Evolutionary conservation across 2,329 filamentous ascomycete species (phyloP), one percentile per base, ranked within the genome.

Genomic region (Neoscytalidium dimidiatum): DNA sequence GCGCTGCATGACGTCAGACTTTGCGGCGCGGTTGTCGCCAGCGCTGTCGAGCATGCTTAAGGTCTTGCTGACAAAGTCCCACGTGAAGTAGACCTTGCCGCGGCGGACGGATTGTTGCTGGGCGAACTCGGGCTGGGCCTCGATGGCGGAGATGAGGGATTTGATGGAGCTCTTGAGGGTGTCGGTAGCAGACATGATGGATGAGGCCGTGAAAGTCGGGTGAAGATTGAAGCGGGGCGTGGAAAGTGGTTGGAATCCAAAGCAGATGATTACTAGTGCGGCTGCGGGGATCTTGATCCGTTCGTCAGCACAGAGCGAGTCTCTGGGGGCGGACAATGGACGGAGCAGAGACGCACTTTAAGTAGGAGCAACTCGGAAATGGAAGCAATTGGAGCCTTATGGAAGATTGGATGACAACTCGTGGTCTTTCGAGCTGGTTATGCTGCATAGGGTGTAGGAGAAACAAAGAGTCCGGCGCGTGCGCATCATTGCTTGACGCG

Each of bases 1-100:
- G 44, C 58, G 58, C 58, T 62, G 58, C 58, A 62, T 62, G 58
- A 62, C 46, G 29, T 62, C 58, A 8, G 58, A 41, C 44, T 62
- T 62, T 19, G 28, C 13, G 29, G 49, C 58, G 29, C 8, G 5
- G n/a, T 51, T 51, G 44, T 51, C 31, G 46, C 9, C 31, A 17
- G 58, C 21, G 44, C 31, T 49, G 13, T 51, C 21, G 31, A 62
- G 58, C 58, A 62, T 49, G 58, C 58, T 43, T 14, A 41, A 13
- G 8, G 58, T 62, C 29, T 51, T 62, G 58, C 21, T 38, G 44
- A 51, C 44, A 28, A 62, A 62, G 58, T 62, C 58, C 58, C 58
- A 62, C 58, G 51, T 62, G 46, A 62, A 62, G 29, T 49, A 62
- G 44, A 62, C 31, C 19, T 62, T 62, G 58, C 58, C 58, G 4